A percentile compares a stretch with the other conserved stretches of the same genome.
phyloP scores from a whole-genome alignment of 176 grass and related monocot genomes.

The Raddia guianensis region DNA sequence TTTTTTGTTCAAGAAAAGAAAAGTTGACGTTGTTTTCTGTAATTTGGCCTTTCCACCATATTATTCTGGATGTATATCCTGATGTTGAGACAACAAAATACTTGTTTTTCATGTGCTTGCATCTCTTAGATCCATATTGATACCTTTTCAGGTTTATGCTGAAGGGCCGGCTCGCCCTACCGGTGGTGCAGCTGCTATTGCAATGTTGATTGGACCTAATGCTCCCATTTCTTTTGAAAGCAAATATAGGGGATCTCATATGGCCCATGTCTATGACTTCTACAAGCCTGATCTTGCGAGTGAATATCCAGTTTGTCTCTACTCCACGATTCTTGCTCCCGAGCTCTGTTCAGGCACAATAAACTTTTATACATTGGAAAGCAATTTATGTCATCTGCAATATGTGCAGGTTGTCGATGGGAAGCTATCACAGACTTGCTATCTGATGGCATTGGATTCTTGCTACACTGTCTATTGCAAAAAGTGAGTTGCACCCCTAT shows the following conservation, averaged over 20 bases:
- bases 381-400: slow-evolving; percentile 14
- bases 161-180: slow-evolving; percentile 80
- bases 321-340: neutral
- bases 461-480: slow-evolving; percentile 71
- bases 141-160: slow-evolving; percentile 65
- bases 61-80: neutral
- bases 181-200: slow-evolving; percentile 79
- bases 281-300: slow-evolving; percentile 90
- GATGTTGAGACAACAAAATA: neutral
- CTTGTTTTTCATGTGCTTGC: neutral
- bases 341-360: neutral
- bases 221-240: slow-evolving; percentile 80
- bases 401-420: slow-evolving; percentile 76
- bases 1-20: neutral
- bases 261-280: slow-evolving; percentile 89
- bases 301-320: slow-evolving; percentile 75
- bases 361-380: slow-evolving; percentile 7
- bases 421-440: slow-evolving; percentile 82
- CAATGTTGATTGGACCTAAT: slow-evolving; percentile 85
- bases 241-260: slow-evolving; percentile 79
- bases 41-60: neutral
- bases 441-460: slow-evolving; percentile 75
- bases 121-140: slow-evolving; percentile 11
- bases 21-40: neutral
- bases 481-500: slow-evolving; percentile 50